Evolutionary conservation across 225 moss, liverwort and hornwort species (phyloP), one percentile per base, ranked within the genome.

Genomic region (Lunularia cruciata): DNA sequence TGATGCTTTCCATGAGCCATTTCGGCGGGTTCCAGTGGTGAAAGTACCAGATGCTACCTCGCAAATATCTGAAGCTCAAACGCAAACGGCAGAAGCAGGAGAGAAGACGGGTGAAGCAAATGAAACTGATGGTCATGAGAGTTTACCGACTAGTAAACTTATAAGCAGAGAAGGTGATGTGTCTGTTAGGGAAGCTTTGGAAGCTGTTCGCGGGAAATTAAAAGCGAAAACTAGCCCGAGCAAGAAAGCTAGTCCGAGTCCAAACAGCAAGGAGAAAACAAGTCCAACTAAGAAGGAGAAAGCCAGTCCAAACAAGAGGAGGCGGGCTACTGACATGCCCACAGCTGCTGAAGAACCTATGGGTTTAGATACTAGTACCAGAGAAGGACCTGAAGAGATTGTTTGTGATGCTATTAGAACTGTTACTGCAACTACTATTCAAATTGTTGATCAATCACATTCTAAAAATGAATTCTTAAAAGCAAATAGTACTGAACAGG

Each of bases 1-100:
- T 51, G 93, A 98, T 76, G 92, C 96, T 32, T 98, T 98, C 47
- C 87, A 98, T 76, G 93, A 91, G 76, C 96, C 96, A 2, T 98
- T 98, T 75, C 87, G 90, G 78, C 78, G 96, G 56, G 46, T 71
- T 37, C 60, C 74, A 52, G 78, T 81, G 46, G 76, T 83, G 34
- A 96, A 96, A 83, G 86, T 86, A 61, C 69, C 69, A 67, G 68
- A 79, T 49, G 70, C 74, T 36, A 75, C 57, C 70, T 48, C 69
- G 35, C 65, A 61, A 64, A 72, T 47, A 45, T 25, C 68, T 62
- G 61, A 81, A 72, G 75, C 56, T 47, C 72, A 68, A 65, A 42
- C 58, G 58, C 47, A 70, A 12, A 20, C 42, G 13, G 20, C 54
- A 11, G 64, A 65, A 61, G 47, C 60, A 20, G 69, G 40, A 31